Evolutionary conservation across 192 early-diverging fungal species (phyloP), one percentile per base, ranked within the genome.

Genomic region (Allomyces javanicus): DNA sequence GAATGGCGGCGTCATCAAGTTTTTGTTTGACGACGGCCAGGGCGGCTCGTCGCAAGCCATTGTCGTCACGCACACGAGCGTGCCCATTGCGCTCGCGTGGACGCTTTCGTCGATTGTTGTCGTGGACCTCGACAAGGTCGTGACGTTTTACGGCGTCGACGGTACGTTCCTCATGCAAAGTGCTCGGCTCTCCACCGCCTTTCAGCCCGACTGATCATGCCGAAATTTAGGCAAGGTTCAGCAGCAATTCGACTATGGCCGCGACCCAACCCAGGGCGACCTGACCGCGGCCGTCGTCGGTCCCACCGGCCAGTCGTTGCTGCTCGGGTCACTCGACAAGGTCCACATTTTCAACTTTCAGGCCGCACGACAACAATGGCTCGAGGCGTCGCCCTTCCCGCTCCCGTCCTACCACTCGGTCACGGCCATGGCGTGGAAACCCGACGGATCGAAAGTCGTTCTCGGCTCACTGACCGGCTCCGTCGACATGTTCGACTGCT

Each of bases 401-500:
- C 78, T 84, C 26, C 82, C 82, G 27, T 84, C 84, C 69, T 79
- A 84, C 63, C 84, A 82, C 69, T 79, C 75, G n/a, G 71, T 81
- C 10, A 72, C 78, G 11, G 75, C 76, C 10, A 50, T 84, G n/a
- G 62, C 78, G 0, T 85, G 83, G 83, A 85, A 85, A 64, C 79
- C 83, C 3, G 83, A 85, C 64, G 83, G 81, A 1, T 83, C 83
- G 1, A 74, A 80, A 10, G 68, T 85, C 2, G 78, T 82, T 63
- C 80, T 74, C 12, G 81, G 74, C 63, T 58, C 50, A 21, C 17
- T 58, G 17, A 58, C 68, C 64, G 78, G 80, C 40, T 76, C 82
- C 0, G 74, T 82, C 12, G 83, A 85, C 68, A 75, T 85, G 63
- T 85, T 81, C 71, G 83, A 85, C 67, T 85, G 83, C 72, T 85